phyloP scores from a whole-genome alignment of 1,284 basidiomycete genomes.

The Trichosporon sp. region DNA sequence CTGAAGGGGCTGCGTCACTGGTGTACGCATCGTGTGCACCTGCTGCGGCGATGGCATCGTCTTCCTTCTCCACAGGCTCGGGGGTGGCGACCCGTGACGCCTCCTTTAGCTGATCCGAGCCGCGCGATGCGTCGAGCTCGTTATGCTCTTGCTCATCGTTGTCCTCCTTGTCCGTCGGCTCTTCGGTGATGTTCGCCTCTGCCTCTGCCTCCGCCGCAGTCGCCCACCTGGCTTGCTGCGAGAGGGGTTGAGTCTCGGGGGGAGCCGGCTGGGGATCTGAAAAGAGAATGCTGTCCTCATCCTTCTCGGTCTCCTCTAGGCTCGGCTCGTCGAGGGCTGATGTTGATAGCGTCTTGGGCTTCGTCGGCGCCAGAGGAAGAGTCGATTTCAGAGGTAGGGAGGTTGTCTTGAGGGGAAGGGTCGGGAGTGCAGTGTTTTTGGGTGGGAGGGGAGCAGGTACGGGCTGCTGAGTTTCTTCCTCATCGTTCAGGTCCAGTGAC shows the following conservation, averaged over 20 bases:
- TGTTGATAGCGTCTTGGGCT: background rate
- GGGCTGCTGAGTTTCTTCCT: slow-evolving; percentile 10
- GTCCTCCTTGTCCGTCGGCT: background rate
- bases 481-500: slow-evolving; percentile 11
- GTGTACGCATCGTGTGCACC: background rate
- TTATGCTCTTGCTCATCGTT: background rate
- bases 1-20: background rate
- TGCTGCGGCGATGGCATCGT: background rate
- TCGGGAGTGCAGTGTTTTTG: background rate
- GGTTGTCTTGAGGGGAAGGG: background rate
- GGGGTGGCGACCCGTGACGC: background rate
- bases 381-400: background rate
- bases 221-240: background rate
- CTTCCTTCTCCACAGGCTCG: background rate
- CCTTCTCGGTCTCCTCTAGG: background rate
- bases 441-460: background rate
- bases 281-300: slow-evolving; percentile 9
- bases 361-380: background rate
- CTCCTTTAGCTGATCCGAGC: background rate
- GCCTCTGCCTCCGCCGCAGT: background rate
- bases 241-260: background rate
- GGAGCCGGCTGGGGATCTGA: background rate
- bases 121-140: background rate
- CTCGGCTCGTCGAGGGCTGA: background rate
- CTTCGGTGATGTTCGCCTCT: background rate